These are phyloP conservation scores for Silene conica DNA, from an alignment of 148 eudicot species.

Conservation along the genomic window DNA sequence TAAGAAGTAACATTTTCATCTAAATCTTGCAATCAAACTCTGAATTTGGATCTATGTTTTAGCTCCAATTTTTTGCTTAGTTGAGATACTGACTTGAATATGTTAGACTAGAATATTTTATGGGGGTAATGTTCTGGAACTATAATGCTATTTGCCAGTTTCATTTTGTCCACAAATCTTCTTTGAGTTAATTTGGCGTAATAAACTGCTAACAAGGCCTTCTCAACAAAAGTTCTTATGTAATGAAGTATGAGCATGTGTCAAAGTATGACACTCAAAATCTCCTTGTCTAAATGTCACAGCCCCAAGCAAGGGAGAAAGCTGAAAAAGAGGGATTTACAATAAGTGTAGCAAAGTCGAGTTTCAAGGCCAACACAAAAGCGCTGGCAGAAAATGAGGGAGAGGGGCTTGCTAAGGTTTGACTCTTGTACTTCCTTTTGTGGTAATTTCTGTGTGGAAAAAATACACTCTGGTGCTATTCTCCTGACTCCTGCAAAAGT, in stretches of 20 bases:
- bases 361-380: constrained; percentile 99
- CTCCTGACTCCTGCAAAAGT: too few species aligned
- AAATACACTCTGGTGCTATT: too few species aligned
- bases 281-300: constrained; percentile 22
- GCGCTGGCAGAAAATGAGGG: constrained; percentile 99
- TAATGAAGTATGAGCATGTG: constrained; percentile 3
- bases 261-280: background rate
- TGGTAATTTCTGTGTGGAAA: too few species aligned
- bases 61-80: background rate
- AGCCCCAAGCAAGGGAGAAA: constrained; percentile 98
- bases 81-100: background rate
- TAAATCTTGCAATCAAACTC: background rate
- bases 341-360: constrained; percentile 81
- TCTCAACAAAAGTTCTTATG: background rate
- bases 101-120: background rate
- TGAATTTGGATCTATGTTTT: background rate
- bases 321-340: constrained; percentile 93
- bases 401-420: constrained; percentile 97
- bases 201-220: background rate
- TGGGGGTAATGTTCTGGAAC: background rate
- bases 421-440: constrained; percentile 7
- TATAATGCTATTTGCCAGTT: background rate
- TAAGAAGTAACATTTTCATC: background rate
- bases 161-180: background rate
- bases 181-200: background rate